These are phyloP conservation scores for Porcisia hertigi DNA, from an alignment of 208 protist genomes.

Conservation along the genomic window DNA sequence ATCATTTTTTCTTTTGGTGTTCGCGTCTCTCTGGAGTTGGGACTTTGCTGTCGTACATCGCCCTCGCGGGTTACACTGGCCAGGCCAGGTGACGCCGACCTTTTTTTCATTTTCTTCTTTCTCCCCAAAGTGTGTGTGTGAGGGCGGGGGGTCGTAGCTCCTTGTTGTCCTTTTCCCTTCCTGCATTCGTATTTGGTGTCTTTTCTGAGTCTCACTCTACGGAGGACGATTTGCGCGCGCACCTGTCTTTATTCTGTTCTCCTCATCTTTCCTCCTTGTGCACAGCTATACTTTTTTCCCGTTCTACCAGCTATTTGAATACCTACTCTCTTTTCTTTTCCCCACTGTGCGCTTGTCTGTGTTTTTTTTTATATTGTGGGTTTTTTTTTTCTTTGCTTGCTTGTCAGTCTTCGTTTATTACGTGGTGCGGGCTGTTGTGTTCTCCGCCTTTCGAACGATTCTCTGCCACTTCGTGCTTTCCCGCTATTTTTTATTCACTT, in stretches of 20 bases:
- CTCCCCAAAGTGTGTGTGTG: not conserved
- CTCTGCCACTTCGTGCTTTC: conserved; percentile 2
- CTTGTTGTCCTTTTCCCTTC: too few relatives aligned
- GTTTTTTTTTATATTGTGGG: not conserved
- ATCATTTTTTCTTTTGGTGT: not conserved
- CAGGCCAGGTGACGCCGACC: not conserved
- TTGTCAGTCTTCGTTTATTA: not conserved
- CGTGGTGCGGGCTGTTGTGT: not conserved
- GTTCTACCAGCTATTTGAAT: not conserved
- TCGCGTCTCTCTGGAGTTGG: not conserved
- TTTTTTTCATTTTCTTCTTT: not conserved
- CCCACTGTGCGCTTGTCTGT: not conserved
- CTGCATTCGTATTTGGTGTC: not conserved
- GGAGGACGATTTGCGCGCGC: not conserved
- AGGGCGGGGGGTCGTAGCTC: not conserved
- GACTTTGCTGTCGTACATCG: not conserved
- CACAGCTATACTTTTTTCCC: not conserved
- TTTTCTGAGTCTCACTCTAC: not conserved
- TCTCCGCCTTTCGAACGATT: not conserved
- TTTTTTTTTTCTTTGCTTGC: not conserved
- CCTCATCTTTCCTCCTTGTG: not conserved
- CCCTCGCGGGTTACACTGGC: not conserved
- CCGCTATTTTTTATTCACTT: not conserved
- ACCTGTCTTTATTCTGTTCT: not conserved
- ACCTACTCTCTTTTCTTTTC: not conserved